Evolutionary conservation across 352 stramenopile species (phyloP).

Genomic region (Phytophthora foliorum): DNA sequence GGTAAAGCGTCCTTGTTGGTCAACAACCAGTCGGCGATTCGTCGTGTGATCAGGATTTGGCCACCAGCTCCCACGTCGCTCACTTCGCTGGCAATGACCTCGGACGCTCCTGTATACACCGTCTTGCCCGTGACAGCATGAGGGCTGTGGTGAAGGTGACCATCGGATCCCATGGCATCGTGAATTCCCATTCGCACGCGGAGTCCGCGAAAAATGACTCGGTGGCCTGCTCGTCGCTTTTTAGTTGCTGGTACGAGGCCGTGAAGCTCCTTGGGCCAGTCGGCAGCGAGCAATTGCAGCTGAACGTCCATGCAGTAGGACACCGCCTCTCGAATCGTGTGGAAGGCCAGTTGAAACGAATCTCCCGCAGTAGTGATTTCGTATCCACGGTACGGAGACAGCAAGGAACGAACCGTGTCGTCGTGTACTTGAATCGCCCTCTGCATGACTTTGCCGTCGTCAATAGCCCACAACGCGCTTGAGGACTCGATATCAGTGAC

Average conservation of each 20-base stretch:
- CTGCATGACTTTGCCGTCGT: slow-evolving; percentile 58
- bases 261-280: slow-evolving; percentile 74
- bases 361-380: slow-evolving; percentile 82
- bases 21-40: slow-evolving; percentile 57
- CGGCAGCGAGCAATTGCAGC: slow-evolving; percentile 55
- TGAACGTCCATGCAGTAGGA: slow-evolving; percentile 74
- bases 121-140: slow-evolving; percentile 64
- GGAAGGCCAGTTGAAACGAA: slow-evolving; percentile 78
- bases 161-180: slow-evolving; percentile 49
- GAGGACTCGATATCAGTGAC: slow-evolving; percentile 77
- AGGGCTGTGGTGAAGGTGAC: slow-evolving; percentile 42
- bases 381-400: slow-evolving; percentile 68
- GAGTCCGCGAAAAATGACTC: slow-evolving; percentile 58
- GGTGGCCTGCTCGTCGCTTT: slow-evolving; percentile 42
- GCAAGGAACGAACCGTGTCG: slow-evolving; percentile 44
- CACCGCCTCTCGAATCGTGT: slow-evolving; percentile 69
- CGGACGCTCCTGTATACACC: slow-evolving; percentile 55
- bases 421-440: slow-evolving; percentile 55
- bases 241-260: slow-evolving; percentile 54
- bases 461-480: slow-evolving; percentile 64
- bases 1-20: slow-evolving; percentile 48
- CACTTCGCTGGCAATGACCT: slow-evolving; percentile 63
- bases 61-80: slow-evolving; percentile 58
- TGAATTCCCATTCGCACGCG: slow-evolving; percentile 67
- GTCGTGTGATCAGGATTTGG: slow-evolving; percentile 60